Base-by-base conservation (phyloP, 495 filamentous ascomycete species). In the Geopyxis carbonaria region DNA sequence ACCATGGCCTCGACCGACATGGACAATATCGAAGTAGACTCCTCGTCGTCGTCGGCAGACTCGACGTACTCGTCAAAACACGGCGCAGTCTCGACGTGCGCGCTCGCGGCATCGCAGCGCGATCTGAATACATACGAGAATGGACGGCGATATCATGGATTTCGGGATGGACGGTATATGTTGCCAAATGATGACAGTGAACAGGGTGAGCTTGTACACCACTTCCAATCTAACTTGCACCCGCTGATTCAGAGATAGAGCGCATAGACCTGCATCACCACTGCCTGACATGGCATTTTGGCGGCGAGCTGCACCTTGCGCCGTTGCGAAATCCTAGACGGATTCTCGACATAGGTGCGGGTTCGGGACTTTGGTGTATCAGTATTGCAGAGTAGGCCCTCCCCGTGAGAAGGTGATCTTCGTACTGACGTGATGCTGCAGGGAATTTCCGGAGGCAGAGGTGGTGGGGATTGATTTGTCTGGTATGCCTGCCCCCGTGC, bases 181-280 rank as follows among this genome's bases (percentile, higher is more conserved):
- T 22, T 47, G 8, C 45, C 45, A 15, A 47, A 44, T 16, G 45
- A 47, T 28, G 27, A 45, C 30, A 38, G n/a, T n/a, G n/a, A n/a
- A n/a, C n/a, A n/a, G n/a, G n/a, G n/a, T n/a, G n/a, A n/a, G n/a
- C n/a, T n/a, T n/a, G n/a, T n/a, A n/a, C n/a, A n/a, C n/a, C n/a
- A n/a, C n/a, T n/a, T n/a, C n/a, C n/a, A n/a, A n/a, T n/a, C n/a
- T n/a, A n/a, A n/a, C n/a, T n/a, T n/a, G n/a, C 22, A 35, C 5
- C 5, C 32, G 22, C 9, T 21, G 5, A 21, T 8, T 43, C 5
- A 5, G 42, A 45, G 24, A 24, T 40, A 19, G 24, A 38, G 25
- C 59, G 65, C n/a, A 51, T 68, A 36, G 60, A 65, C 36, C 51
- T 67, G 2, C 58, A 60, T 9, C 62, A 65, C 39, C 59, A 66